These are phyloP conservation scores for Vaccinium corymbosum DNA, from an alignment of 148 eudicot genomes.

Conservation along the genomic window DNA sequence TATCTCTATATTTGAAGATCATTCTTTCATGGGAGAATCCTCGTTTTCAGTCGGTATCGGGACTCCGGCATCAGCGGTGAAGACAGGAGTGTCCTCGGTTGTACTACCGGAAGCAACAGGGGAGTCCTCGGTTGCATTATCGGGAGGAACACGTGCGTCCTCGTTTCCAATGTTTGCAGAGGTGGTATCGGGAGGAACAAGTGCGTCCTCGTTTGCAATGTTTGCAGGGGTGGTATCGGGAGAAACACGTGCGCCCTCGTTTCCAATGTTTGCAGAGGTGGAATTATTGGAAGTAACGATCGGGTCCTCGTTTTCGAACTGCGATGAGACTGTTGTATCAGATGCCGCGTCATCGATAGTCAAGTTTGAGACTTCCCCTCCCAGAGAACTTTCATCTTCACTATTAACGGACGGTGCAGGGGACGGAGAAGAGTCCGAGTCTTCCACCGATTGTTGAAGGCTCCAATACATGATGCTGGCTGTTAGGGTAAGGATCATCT, in stretches of 20 bases:
- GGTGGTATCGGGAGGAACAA: not conserved
- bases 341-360: constrained; percentile 63
- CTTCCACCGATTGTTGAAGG: constrained; percentile 62
- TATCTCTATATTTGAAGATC: not conserved
- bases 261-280: constrained; percentile 18
- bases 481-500: constrained; percentile 82
- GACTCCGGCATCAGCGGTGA: not conserved
- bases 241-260: constrained; percentile 11
- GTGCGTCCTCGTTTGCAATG: constrained; percentile 22
- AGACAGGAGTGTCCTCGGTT: constrained; percentile 6
- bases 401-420: constrained; percentile 48
- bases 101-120: not conserved
- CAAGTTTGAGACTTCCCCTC: constrained; percentile 61
- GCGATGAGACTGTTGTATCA: constrained; percentile 42
- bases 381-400: constrained; percentile 60
- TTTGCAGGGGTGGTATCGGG: not conserved
- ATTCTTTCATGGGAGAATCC: constrained; percentile 4
- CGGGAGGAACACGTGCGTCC: not conserved
- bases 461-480: constrained; percentile 96
- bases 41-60: not conserved
- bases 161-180: constrained; percentile 24
- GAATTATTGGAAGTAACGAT: not conserved
- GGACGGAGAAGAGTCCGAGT: constrained; percentile 48
- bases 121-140: not conserved
- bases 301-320: constrained; percentile 18